Base-by-base conservation (phyloP, 768 basidiomycete species). In the Termitomyces sp. region DNA sequence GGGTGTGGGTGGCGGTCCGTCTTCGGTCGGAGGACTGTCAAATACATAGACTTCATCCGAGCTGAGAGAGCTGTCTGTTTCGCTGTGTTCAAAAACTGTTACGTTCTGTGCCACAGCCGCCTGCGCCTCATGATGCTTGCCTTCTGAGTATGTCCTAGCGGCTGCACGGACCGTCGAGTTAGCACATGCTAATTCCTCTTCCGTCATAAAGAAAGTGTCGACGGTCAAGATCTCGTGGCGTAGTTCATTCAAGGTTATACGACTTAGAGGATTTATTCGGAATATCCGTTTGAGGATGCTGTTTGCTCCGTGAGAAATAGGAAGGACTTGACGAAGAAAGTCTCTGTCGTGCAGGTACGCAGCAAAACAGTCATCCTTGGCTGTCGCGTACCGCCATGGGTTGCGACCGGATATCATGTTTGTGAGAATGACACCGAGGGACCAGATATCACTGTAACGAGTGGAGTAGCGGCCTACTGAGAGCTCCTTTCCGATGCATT, bases 341-440 rank as follows among this genome's bases (percentile, higher is more conserved):
- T 89, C 72, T 44, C 73, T 76, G 65, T 92, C 76, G 59, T 78
- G 73, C 57, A 89, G 69, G 74, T 78, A 94, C 14, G 82, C 79
- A 9, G 75, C 66, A 74, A 87, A 94, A 57, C 82, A 85, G 49
- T 82, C 80, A 72, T 94, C 90, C 29, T 71, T 78, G 59, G 75
- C 76, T 62, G 77, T 82, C 4, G 91, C 90, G 62, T 82, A 79
- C 52, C 80, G 76, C 93, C 92, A 95, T 11, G 90, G 89, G 62
- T 85, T 86, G 25, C 87, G 81, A 17, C 86, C 86, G 54, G 86
- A 86, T 46, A 89, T 83, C 73, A 96, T 82, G 70, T 92, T 95
- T 62, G 88, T 79, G 54, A 96, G 79, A 60, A 96, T 89, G 59
- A 96, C 80, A 19, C 87, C 89, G 23, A 90, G 69, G 8, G 88